Evolutionary conservation across 2,329 filamentous ascomycete species (phyloP).

Genomic region (Alternaria burnsii): DNA sequence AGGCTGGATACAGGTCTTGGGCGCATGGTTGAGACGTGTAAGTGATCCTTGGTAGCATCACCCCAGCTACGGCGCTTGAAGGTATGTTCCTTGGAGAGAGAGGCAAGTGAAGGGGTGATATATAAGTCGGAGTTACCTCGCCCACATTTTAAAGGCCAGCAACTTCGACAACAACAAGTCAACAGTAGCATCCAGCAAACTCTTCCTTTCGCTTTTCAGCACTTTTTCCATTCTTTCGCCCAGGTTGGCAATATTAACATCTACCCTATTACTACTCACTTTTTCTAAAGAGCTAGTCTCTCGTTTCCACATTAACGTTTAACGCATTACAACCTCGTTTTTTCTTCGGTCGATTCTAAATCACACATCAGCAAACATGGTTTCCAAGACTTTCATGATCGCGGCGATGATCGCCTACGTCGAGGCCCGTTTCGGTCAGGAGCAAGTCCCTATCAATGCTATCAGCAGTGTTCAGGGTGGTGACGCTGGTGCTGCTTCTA

Average conservation of each 20-base stretch:
- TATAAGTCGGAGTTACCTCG: constrained; percentile 31
- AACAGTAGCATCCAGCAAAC: constrained; percentile 33
- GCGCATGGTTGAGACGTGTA: constrained; percentile 41
- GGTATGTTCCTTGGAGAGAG: neutral
- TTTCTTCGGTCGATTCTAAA: constrained; percentile 1
- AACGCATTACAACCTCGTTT: constrained; percentile 1
- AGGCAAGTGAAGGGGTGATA: constrained; percentile 27
- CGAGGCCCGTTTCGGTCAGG: constrained; percentile 67
- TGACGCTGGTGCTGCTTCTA: constrained; percentile 67
- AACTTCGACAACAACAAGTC: constrained; percentile 34
- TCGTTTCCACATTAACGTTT: constrained; percentile 10
- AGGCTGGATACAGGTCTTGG: constrained; percentile 18
- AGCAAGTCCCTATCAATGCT: constrained; percentile 65
- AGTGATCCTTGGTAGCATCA: constrained; percentile 28
- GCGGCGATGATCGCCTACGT: constrained; percentile 46
- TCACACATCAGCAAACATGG: constrained; percentile 36
- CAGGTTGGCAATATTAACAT: constrained; percentile 40
- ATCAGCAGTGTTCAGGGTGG: constrained; percentile 65
- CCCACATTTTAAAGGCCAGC: constrained; percentile 29
- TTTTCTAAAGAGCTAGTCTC: constrained; percentile 49
- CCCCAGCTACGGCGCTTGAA: constrained; percentile 25
- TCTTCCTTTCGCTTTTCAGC: constrained; percentile 22
- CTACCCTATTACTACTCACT: constrained; percentile 14
- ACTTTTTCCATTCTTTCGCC: constrained; percentile 37
- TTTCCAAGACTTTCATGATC: constrained; percentile 45